Base-by-base conservation (phyloP, 2,329 filamentous ascomycete species). In the Didymella sp. region DNA sequence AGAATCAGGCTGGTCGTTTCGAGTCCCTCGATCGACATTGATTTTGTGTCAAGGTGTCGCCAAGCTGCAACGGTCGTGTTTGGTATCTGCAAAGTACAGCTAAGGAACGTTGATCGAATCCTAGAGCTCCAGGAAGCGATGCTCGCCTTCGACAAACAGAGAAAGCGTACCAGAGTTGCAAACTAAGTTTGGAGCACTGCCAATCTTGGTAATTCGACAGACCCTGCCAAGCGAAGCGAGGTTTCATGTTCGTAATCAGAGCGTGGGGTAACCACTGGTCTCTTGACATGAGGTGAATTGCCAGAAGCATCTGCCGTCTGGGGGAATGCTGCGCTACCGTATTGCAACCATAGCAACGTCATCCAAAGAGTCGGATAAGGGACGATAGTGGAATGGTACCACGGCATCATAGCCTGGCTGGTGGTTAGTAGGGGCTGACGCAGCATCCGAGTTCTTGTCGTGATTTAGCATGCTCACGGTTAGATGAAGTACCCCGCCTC, bases 151-250 rank as follows among this genome's bases (percentile, higher is more conserved):
- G 25, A 19, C 22, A n/a, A 50, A 31, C 12, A 11, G 7, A 24
- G 28, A 13, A 47, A 30, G 48, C 48, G 33, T 31, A 31, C 28
- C 43, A 40, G 38, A 31, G 22, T 17, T 9, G 33, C 8, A 30
- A 24, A 47, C 25, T 40, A 40, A 33, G n/a, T 51, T 51, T 50
- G 46, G 17, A 41, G 45, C 35, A 44, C 40, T 44, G 45, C 41
- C 33, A 40, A 35, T 45, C 40, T 31, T 40, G 44, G 51, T 47
- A 53, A 49, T 49, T 31, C 48, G n/a, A 42, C 12, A 37, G 53
- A 48, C 47, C 46, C 37, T 54, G 60, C 57, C 60, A 62, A 62
- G 60, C 43, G 28, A 50, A 41, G 28, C 43, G 42, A 46, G 49
- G 51, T 57, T 57, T 57, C 47, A 52, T 50, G 47, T 28, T 27